A percentile compares a stretch with the other conserved stretches of the same genome.
Evolutionary conservation across 176 grass and related monocot genomes (phyloP).

Genomic region (Luzula sylvatica): DNA sequence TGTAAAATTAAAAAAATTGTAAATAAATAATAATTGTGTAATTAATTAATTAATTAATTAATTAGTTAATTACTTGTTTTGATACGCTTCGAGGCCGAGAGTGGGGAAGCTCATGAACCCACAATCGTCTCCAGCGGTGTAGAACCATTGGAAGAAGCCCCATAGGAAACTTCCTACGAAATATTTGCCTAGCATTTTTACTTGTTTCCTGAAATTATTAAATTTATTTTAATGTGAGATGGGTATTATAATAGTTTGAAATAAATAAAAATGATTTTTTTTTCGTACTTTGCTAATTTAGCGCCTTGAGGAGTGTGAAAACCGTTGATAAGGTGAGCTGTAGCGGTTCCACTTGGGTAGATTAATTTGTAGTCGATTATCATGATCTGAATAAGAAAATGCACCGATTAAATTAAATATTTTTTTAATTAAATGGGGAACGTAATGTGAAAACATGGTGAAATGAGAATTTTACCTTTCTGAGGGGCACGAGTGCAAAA

Average conservation of each 20-base stretch:
- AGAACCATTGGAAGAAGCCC: constrained; percentile 96
- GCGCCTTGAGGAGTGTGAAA: constrained; percentile 72
- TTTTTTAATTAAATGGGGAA: neutral
- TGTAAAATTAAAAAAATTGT: neutral
- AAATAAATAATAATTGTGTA: no score
- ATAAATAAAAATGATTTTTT: neutral
- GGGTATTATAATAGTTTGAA: neutral
- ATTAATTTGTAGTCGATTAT: constrained; percentile 84
- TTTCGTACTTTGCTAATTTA: constrained; percentile 65
- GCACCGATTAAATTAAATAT: neutral
- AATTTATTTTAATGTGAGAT: constrained; percentile 1
- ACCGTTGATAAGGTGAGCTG: constrained; percentile 71
- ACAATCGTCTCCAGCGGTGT: constrained; percentile 54
- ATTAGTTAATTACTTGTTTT: constrained; percentile 23
- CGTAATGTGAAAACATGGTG: constrained; percentile 3
- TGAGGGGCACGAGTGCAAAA: constrained; percentile 73
- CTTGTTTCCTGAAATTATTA: constrained; percentile 60
- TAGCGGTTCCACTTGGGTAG: constrained; percentile 74
- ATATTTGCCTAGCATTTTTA: constrained; percentile 67
- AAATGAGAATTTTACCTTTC: constrained; percentile 51
- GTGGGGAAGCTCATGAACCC: constrained; percentile 77
- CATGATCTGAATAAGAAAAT: constrained; percentile 56
- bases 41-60: no score
- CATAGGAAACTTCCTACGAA: constrained; percentile 63
- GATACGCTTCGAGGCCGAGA: constrained; percentile 61